Evolutionary conservation across 2,329 filamentous ascomycete genomes (phyloP).

Genomic region (Hansfordia pulvinata): DNA sequence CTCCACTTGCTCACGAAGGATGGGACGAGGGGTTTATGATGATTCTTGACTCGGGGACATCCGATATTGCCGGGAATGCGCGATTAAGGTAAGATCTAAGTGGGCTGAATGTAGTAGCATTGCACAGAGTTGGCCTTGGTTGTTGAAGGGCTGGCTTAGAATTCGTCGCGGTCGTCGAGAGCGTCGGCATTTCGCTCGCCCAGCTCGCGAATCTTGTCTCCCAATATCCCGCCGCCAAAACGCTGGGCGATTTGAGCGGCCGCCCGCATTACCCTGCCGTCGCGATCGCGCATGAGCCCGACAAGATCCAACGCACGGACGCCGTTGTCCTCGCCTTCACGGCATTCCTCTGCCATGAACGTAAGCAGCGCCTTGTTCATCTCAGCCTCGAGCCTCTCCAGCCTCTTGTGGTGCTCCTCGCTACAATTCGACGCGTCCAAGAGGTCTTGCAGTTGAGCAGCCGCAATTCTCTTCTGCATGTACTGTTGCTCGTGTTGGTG

Average conservation of each 20-base stretch:
- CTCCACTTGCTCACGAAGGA: too few relatives aligned
- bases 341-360: slow-evolving; percentile 78
- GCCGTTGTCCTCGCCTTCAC: slow-evolving; percentile 81
- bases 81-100: too few relatives aligned
- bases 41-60: too few relatives aligned
- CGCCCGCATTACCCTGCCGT: slow-evolving; percentile 81
- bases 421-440: slow-evolving; percentile 48
- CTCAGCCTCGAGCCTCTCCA: slow-evolving; percentile 64
- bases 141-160: too few relatives aligned
- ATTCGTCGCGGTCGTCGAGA: too few relatives aligned
- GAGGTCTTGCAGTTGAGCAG: slow-evolving; percentile 63
- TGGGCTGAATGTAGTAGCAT: too few relatives aligned
- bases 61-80: too few relatives aligned
- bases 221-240: slow-evolving; percentile 67
- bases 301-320: slow-evolving; percentile 94
- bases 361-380: slow-evolving; percentile 85
- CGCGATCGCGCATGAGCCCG: slow-evolving; percentile 67
- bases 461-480: slow-evolving; percentile 58
- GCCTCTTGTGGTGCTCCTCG: too few relatives aligned
- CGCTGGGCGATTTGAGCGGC: slow-evolving; percentile 79
- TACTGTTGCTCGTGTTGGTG: slow-evolving; percentile 67
- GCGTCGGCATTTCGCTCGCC: too few relatives aligned
- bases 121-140: too few relatives aligned
- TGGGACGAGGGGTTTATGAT: too few relatives aligned
- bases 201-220: slow-evolving; percentile 80